Percentiles rank a stretch among this genome's conserved stretches.
phyloP scores from a whole-genome alignment of 192 early-diverging fungal genomes.

The Gigaspora rosea region DNA sequence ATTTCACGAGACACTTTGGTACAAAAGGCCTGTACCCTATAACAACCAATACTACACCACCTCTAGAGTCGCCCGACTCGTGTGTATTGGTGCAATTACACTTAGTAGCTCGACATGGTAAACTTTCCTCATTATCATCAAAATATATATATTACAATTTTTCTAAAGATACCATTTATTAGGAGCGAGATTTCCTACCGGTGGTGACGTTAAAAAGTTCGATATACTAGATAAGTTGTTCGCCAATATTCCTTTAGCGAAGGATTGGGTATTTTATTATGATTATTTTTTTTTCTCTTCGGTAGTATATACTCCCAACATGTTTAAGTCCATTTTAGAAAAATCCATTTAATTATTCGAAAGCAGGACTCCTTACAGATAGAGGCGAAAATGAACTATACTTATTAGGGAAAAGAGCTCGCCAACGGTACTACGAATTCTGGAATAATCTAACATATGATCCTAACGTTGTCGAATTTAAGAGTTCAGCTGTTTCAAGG shows the following conservation, averaged over 20 bases:
- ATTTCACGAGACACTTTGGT: neutral
- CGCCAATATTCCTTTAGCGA: neutral
- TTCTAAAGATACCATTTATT: neutral
- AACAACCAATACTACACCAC: neutral
- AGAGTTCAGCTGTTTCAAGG: conserved; percentile 24
- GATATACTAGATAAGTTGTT: neutral
- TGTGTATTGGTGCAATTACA: conserved; percentile 14
- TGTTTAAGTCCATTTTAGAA: neutral
- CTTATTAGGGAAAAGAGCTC: conserved; percentile 17
- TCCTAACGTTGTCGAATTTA: conserved; percentile 21
- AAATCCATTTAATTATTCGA: conserved; percentile 15
- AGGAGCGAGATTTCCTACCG: neutral
- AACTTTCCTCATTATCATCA: neutral
- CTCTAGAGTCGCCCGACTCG: neutral
- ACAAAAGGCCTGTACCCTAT: neutral
- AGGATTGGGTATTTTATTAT: neutral
- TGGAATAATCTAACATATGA: conserved; percentile 17
- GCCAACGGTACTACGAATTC: conserved; percentile 5
- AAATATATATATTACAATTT: neutral
- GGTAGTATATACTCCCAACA: too few relatives aligned
- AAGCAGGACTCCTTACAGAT: neutral
- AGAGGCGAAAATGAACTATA: conserved; percentile 22
- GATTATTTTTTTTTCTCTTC: neutral
- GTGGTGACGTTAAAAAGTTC: neutral
- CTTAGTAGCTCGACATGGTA: conserved; percentile 26